Evolutionary conservation across 73 alveolate genomes (phyloP).

Genomic region (Paramecium caudatum): DNA sequence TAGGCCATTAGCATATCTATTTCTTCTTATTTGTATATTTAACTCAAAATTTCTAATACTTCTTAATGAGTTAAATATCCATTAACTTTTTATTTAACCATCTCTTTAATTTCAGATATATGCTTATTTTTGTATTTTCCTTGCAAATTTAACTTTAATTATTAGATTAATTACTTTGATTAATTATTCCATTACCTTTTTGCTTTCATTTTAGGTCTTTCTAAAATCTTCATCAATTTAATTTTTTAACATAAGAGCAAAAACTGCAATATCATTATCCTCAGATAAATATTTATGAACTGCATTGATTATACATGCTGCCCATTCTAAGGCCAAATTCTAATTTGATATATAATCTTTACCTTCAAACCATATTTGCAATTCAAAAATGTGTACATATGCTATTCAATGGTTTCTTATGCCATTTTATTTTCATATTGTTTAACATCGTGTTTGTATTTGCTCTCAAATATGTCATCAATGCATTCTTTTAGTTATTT

Average conservation of each 20-base stretch:
- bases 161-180: conserved; percentile 55
- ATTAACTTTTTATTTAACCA: conserved; percentile 76
- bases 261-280: conserved; percentile 90
- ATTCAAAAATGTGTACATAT: conserved; percentile 88
- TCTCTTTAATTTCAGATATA: conserved; percentile 83
- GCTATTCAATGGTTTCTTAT: conserved; percentile 93
- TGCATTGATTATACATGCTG: conserved; percentile 90
- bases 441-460: conserved; percentile 85
- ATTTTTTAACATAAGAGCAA: conserved; percentile 91
- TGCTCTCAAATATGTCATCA: conserved; percentile 85
- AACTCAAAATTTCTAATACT: conserved; percentile 80
- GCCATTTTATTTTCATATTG: conserved; percentile 85
- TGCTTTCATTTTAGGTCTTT: conserved; percentile 77
- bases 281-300: conserved; percentile 81
- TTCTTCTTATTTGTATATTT: conserved; percentile 71
- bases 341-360: background rate
- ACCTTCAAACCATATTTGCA: conserved; percentile 91
- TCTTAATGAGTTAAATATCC: conserved; percentile 86
- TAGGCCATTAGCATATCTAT: background rate
- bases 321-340: conserved; percentile 89
- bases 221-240: conserved; percentile 93
- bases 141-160: conserved; percentile 75
- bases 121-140: conserved; percentile 84
- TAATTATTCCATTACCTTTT: conserved; percentile 80
- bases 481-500: conserved; percentile 85